Evolutionary conservation across 129 eudicot species (phyloP).

Genomic region (Centaurea solstitialis): DNA sequence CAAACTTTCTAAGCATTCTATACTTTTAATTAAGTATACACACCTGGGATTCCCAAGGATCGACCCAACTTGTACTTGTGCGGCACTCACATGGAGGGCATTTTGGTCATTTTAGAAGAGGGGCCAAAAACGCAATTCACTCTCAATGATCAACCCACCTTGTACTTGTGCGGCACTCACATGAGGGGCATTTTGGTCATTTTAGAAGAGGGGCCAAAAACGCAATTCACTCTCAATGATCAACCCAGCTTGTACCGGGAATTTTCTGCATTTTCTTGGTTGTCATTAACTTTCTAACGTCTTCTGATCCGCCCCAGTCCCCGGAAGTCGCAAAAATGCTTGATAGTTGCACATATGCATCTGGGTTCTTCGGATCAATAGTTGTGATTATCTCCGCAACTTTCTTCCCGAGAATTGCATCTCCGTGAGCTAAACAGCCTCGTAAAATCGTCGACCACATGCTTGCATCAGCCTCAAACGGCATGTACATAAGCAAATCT

Average conservation of each 20-base stretch:
- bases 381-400: slow-evolving; percentile 49
- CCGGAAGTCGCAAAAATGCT: slow-evolving; percentile 63
- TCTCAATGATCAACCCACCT: too few species aligned
- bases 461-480: slow-evolving; percentile 67
- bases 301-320: slow-evolving; percentile 68
- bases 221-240: slow-evolving; percentile 12
- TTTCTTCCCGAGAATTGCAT: slow-evolving; percentile 49
- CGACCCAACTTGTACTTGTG: neutral
- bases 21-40: neutral
- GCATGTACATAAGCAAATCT: slow-evolving; percentile 52
- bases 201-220: too few species aligned
- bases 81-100: too few species aligned
- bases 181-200: too few species aligned
- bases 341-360: slow-evolving; percentile 72
- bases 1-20: neutral
- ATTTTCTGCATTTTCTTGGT: slow-evolving; percentile 47
- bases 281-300: slow-evolving; percentile 63
- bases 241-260: slow-evolving; percentile 87
- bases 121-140: too few species aligned
- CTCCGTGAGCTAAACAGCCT: slow-evolving; percentile 80
- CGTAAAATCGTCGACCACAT: slow-evolving; percentile 83
- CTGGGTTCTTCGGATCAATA: slow-evolving; percentile 69
- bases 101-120: too few species aligned
- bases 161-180: too few species aligned
- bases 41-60: neutral